Base-by-base conservation (phyloP, 2,329 filamentous ascomycete species). In the Penicillium olsonii region DNA sequence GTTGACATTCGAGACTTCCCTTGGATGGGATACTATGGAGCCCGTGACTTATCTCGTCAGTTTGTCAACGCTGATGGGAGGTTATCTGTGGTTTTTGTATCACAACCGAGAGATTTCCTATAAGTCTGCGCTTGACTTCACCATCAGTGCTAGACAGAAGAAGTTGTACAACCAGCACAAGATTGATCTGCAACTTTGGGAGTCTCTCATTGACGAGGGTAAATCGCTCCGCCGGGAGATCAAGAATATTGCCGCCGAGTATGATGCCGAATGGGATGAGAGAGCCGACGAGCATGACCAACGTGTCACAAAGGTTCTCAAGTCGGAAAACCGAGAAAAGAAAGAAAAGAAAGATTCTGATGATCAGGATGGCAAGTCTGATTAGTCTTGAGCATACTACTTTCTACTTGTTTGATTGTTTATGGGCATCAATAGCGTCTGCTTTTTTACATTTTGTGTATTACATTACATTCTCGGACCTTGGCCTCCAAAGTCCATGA, bases 51-150 rank as follows among this genome's bases (percentile, higher is more conserved):
- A 96, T 65, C 83, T 96, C 14, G 90, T 88, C 2, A 88, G 90
- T n/a, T 77, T 96, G 56, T 84, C 85, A 0, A 91, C 88, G 11
- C 83, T 96, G 63, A 95, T 96, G 75, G 87, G 87, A 7, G 92
- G 90, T 58, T 96, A 96, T 64, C 77, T 95, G 45, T 96, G 90
- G 90, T 96, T 96, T 68, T 75, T 96, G 11, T 95, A 92, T 72
- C 89, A 96, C 75, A 95, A 92, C 72, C 84, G 88, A 17, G 91
- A 96, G 71, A 85, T 95, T 10, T 89, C 84, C 56, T 96, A 96
- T 75, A 86, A 88, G 59, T 87, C 87, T 2, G 90, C 92, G 22
- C 84, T 96, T 74, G 92, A 95, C 67, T 80, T 95, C 45, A 96
- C 92, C 6, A 87, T 96, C 31, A 89, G 84, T 31, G 80, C 84